phyloP scores from a whole-genome alignment of 1,139 yeast species.

The Yarrowia galli region DNA sequence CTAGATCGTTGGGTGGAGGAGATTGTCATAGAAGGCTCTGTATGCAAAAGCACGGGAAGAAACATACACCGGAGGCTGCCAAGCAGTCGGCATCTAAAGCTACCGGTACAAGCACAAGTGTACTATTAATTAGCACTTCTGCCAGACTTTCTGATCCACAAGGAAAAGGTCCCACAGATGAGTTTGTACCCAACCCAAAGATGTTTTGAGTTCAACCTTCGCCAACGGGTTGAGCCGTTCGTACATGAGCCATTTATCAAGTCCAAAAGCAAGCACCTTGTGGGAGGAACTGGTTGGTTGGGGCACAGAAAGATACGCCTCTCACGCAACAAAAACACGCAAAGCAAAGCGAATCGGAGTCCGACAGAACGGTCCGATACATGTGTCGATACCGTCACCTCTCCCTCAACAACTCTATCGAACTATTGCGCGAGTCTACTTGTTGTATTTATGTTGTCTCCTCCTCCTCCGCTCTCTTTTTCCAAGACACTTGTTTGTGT shows the following conservation, averaged over 20 bases:
- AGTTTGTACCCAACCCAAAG: neutral
- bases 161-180: neutral
- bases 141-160: neutral
- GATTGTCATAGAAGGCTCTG: neutral
- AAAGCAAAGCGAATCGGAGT: too few relatives aligned
- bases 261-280: neutral
- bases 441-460: neutral
- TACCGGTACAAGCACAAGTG: too few relatives aligned
- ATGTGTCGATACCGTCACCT: neutral
- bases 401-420: neutral
- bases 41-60: neutral
- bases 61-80: too few relatives aligned
- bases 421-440: neutral
- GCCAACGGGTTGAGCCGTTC: slow-evolving; percentile 3
- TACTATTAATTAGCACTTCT: too few relatives aligned
- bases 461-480: neutral
- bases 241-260: slow-evolving; percentile 2
- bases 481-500: neutral
- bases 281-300: too few relatives aligned
- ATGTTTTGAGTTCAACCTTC: neutral
- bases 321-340: too few relatives aligned
- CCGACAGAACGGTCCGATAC: neutral
- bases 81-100: too few relatives aligned
- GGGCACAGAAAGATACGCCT: too few relatives aligned
- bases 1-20: neutral